Evolutionary conservation across 352 stramenopile species (phyloP), one percentile per base, ranked within the genome.

Genomic region (Elongisporangium undulatum): DNA sequence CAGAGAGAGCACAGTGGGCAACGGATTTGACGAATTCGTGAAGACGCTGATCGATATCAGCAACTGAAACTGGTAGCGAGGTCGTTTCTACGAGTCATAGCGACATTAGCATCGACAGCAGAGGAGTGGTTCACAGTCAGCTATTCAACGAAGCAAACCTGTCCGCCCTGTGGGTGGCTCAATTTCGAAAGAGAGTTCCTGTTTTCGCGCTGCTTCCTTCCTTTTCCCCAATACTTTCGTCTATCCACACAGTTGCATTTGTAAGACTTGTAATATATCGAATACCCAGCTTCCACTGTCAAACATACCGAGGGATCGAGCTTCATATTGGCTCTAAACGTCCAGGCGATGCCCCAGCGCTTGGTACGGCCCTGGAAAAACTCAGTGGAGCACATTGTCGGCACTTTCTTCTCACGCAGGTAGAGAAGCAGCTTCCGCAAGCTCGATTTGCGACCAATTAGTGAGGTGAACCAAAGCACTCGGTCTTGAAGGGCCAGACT

Each of bases 281-380:
- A 62, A 62, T 22, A 72, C 65, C 16, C 22, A 63, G 26, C 34
- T 22, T 45, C 12, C 51, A 23, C 17, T 50, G 34, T 41, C 8
- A 57, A 17, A 73, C 69, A 57, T 64, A 89, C 80, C 55, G 66
- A 72, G n/a, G 58, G 50, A 10, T 74, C 50, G 0, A 75, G 49
- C 1, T 58, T 62, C n/a, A 80, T 66, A 45, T 75, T 51, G 1
- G 34, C 22, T 0, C 58, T 64, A 66, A 96, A 98, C 0, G 90
- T 97, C 94, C 94, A 98, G 9, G 82, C 95, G 50, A 98, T 77
- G n/a, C 92, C 95, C 95, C 95, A 98, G 22, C 95, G 82, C 56
- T 89, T 96, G 10, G 81, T 97, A 29, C 92, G 83, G 15, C 94
- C 96, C 55, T 98, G 96, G 39, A 86, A 90, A 75, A 99, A 99